These are phyloP conservation scores for Tetrahymena elliotti DNA, from an alignment of 73 alveolate genomes.

Conservation along the genomic window DNA sequence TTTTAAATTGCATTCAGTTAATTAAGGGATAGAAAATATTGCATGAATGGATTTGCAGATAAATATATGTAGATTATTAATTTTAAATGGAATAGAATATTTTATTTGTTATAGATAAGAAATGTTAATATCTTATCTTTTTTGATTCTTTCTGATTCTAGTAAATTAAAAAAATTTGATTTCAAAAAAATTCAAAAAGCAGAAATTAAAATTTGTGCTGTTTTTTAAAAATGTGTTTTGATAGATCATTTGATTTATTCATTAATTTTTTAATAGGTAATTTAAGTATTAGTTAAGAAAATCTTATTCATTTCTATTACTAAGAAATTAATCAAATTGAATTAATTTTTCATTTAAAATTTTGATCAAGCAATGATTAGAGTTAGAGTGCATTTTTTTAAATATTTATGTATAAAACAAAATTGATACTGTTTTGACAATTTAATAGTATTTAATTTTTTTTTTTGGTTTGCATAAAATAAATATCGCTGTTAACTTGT, in stretches of 20 bases:
- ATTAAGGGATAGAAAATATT: not conserved
- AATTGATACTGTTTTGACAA: not conserved
- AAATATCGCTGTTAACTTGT: not conserved
- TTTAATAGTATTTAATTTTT: not conserved
- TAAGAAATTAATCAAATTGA: not conserved
- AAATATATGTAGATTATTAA: not conserved
- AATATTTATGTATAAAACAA: not conserved
- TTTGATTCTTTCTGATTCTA: not conserved
- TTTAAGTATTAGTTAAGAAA: not conserved
- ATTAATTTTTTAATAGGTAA: not conserved
- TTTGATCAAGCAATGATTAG: not conserved
- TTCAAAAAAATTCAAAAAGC: not conserved
- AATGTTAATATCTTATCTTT: not conserved
- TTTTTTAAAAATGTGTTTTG: too few relatives aligned
- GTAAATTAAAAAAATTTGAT: not conserved
- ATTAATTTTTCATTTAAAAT: not conserved
- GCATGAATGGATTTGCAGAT: not conserved
- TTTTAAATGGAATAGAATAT: not conserved
- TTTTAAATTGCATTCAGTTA: too few relatives aligned
- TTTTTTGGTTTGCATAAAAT: not conserved
- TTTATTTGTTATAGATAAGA: not conserved
- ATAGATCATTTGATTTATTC: not conserved
- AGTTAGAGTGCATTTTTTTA: not conserved
- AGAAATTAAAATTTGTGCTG: not conserved
- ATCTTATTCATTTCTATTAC: too few relatives aligned